A percentile compares a stretch with the other conserved stretches of the same genome.
Evolutionary conservation across 2,329 filamentous ascomycete species (phyloP).

Genomic region (Fusarium sp.): DNA sequence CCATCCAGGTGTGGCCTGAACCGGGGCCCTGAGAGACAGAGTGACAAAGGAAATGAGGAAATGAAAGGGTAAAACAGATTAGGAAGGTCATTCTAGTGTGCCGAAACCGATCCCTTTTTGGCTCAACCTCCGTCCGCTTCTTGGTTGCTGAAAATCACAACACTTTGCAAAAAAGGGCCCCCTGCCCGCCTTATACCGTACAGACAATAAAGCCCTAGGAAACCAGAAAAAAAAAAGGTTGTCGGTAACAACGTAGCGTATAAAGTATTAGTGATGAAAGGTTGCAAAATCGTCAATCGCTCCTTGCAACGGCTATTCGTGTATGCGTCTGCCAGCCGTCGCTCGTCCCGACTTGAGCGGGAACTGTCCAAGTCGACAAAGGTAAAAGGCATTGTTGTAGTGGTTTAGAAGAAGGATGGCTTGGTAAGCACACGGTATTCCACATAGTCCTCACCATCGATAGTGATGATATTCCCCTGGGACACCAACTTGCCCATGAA

Average conservation of each 20-base stretch:
- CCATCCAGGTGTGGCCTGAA: constrained; percentile 17
- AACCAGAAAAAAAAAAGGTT: constrained; percentile 12
- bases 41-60: constrained; percentile 24
- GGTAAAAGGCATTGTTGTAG: background rate
- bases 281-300: background rate
- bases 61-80: constrained; percentile 1
- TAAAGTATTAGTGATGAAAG: background rate
- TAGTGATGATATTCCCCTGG: constrained; percentile 70
- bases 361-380: background rate
- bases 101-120: constrained; percentile 13
- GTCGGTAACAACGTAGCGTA: constrained; percentile 3
- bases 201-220: constrained; percentile 11
- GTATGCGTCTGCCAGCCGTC: background rate
- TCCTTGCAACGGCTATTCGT: background rate
- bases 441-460: constrained; percentile 75
- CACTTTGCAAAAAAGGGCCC: constrained; percentile 8
- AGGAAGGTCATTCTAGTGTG: constrained; percentile 33
- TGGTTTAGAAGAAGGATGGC: constrained; percentile 66
- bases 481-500: constrained; percentile 74
- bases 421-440: constrained; percentile 75
- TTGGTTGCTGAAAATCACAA: constrained; percentile 17
- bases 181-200: constrained; percentile 23
- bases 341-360: background rate
- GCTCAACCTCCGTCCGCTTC: constrained; percentile 13
- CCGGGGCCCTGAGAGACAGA: constrained; percentile 13